Evolutionary conservation across 2,329 filamentous ascomycete species (phyloP).

Genomic region (Hypoxylon sp.): DNA sequence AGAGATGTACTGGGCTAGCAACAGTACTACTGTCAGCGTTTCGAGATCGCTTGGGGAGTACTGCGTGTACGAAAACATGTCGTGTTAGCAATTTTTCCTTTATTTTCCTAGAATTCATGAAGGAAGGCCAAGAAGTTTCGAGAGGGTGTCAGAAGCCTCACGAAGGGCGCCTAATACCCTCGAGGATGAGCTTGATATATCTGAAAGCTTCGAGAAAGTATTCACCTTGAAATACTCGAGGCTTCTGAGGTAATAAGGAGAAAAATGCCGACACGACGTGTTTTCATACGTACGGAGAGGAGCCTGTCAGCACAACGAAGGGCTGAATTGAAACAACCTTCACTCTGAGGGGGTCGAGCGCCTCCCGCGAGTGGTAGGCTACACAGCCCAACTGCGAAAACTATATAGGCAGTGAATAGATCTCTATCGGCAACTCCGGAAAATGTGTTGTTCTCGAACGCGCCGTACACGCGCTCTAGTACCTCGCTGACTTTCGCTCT

Average conservation of each 20-base stretch:
- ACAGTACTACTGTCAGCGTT: slow-evolving; percentile 48
- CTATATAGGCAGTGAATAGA: slow-evolving; percentile 51
- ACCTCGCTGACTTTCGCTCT: slow-evolving; percentile 44
- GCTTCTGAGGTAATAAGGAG: no score
- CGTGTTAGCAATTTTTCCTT: no score
- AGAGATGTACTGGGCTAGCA: slow-evolving; percentile 51
- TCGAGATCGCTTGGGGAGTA: slow-evolving; percentile 51
- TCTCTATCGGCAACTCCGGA: slow-evolving; percentile 39
- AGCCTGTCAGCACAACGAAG: slow-evolving; percentile 47
- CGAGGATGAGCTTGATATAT: no score
- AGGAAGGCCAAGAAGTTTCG: no score
- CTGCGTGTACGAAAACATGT: no score
- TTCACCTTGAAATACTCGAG: no score
- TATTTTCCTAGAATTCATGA: no score
- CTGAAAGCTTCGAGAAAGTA: no score
- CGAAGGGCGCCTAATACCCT: no score
- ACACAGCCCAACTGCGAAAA: slow-evolving; percentile 51
- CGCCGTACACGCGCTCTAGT: slow-evolving; percentile 47
- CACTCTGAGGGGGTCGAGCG: slow-evolving; percentile 47
- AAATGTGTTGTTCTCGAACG: slow-evolving; percentile 20
- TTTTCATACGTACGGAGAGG: no score
- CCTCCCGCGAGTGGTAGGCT: slow-evolving; percentile 45
- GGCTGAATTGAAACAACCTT: slow-evolving; percentile 53
- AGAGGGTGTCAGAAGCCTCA: no score
- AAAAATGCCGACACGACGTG: no score